phyloP scores from a whole-genome alignment of 192 early-diverging fungal genomes.

The Rhizophagus sp. region DNA sequence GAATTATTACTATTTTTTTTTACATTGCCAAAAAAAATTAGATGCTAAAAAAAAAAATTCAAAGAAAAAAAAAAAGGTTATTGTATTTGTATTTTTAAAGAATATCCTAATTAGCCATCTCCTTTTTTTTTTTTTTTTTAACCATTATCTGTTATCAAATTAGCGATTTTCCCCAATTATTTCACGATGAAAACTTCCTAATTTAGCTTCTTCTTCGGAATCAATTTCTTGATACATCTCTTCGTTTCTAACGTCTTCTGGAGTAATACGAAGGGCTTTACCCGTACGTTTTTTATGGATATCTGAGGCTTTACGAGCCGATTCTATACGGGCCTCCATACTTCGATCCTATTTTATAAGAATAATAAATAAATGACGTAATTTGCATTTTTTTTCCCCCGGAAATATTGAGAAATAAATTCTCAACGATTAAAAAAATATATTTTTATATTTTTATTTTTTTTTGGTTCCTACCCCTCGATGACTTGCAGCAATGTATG shows the following conservation, averaged over 20 bases:
- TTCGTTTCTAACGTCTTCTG: slow-evolving; percentile 34
- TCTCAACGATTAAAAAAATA: too few species aligned
- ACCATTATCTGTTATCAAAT: too few species aligned
- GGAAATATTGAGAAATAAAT: too few species aligned
- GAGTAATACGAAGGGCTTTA: slow-evolving; percentile 31
- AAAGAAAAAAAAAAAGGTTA: too few species aligned
- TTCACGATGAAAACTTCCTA: background rate
- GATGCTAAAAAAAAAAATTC: too few species aligned
- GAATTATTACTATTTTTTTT: too few species aligned
- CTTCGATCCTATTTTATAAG: slow-evolving; percentile 33
- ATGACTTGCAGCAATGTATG: slow-evolving; percentile 37
- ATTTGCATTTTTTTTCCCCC: too few species aligned
- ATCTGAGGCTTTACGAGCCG: slow-evolving; percentile 34
- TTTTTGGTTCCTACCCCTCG: slow-evolving; percentile 24
- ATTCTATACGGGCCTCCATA: slow-evolving; percentile 34
- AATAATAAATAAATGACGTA: background rate
- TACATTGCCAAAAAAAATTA: too few species aligned
- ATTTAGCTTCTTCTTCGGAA: slow-evolving; percentile 7
- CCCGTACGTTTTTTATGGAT: slow-evolving; percentile 35
- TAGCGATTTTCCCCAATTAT: slow-evolving; percentile 10
- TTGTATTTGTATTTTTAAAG: too few species aligned
- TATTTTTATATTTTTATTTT: too few species aligned
- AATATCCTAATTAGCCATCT: too few species aligned
- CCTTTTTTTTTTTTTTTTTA: too few species aligned
- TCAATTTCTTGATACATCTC: slow-evolving; percentile 38